Percentiles rank a stretch among this genome's conserved stretches.
These are phyloP conservation scores for Neurospora hispaniola DNA, from an alignment of 495 filamentous ascomycete genomes.

Conservation along the genomic window DNA sequence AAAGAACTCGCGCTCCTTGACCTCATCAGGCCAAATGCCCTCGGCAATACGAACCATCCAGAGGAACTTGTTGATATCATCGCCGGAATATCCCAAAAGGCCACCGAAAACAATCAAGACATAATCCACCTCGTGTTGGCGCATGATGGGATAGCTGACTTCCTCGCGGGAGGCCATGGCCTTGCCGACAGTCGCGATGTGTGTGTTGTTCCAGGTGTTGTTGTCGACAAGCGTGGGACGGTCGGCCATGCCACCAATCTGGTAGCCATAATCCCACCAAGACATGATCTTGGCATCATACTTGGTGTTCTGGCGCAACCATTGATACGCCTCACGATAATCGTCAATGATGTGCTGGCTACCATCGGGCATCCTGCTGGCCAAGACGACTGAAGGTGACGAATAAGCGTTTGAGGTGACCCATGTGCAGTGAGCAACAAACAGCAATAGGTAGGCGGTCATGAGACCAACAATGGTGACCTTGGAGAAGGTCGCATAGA, in stretches of 20 bases:
- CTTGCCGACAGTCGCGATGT: constrained; percentile 98
- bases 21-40: constrained; percentile 98
- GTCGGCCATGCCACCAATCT: constrained; percentile 99
- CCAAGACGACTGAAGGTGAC: constrained; percentile 93
- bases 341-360: constrained; percentile 98
- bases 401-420: constrained; percentile 98
- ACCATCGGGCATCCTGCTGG: constrained; percentile 84
- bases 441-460: constrained; percentile 74
- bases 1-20: constrained; percentile 96
- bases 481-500: constrained; percentile 77
- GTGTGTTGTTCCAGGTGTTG: constrained; percentile 99
- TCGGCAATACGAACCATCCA: constrained; percentile 99
- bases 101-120: constrained; percentile 96
- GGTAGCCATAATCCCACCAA: constrained; percentile 99
- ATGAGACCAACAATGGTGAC: constrained; percentile 56
- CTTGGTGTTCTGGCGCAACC: constrained; percentile 94
- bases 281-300: constrained; percentile 98
- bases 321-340: constrained; percentile 99
- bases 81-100: constrained; percentile 94
- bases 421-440: constrained; percentile 98
- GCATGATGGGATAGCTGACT: constrained; percentile 96
- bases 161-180: constrained; percentile 97
- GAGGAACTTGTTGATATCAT: constrained; percentile 99
- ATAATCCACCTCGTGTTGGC: constrained; percentile 97
- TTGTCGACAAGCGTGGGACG: constrained; percentile 96